These are phyloP conservation scores for Brasilioporus rufonigricans DNA, from an alignment of 768 basidiomycete genomes.

Conservation along the genomic window DNA sequence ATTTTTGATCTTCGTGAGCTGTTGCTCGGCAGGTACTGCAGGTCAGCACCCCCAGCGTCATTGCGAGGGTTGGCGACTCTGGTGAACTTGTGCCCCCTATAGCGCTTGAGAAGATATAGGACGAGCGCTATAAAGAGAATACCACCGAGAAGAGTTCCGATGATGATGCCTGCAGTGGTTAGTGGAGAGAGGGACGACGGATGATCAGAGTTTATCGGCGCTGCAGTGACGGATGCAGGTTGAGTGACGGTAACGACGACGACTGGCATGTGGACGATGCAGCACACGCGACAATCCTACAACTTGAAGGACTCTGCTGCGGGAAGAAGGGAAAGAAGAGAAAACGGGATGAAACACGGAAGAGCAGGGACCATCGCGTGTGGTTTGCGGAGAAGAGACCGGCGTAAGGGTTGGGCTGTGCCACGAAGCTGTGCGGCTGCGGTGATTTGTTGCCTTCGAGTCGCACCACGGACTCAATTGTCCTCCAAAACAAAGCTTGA, in stretches of 20 bases:
- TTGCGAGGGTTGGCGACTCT: constrained; percentile 14
- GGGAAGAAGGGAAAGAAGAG: not conserved
- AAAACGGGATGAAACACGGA: not conserved
- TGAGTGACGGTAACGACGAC: constrained; percentile 9
- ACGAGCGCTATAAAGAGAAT: constrained; percentile 10
- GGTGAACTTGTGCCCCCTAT: constrained; percentile 10
- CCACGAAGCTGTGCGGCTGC: not conserved
- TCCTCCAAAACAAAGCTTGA: not conserved
- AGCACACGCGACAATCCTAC: not conserved
- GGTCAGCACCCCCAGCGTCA: not conserved
- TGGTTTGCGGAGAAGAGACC: not conserved
- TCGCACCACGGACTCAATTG: constrained; percentile 11
- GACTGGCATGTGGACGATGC: constrained; percentile 10
- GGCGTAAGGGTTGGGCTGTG: not conserved
- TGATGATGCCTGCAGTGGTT: constrained; percentile 19
- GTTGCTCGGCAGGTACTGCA: not conserved
- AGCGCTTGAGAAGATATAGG: constrained; percentile 13
- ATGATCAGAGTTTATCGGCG: not conserved
- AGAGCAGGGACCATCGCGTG: not conserved
- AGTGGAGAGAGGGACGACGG: constrained; percentile 8
- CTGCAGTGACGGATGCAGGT: not conserved
- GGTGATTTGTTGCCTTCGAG: not conserved
- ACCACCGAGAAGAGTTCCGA: constrained; percentile 18
- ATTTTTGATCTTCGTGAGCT: not conserved
- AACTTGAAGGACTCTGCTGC: not conserved